Evolutionary conservation across 2,329 filamentous ascomycete genomes (phyloP), one percentile per base, ranked within the genome.

Genomic region (Talaromyces verruculosus): DNA sequence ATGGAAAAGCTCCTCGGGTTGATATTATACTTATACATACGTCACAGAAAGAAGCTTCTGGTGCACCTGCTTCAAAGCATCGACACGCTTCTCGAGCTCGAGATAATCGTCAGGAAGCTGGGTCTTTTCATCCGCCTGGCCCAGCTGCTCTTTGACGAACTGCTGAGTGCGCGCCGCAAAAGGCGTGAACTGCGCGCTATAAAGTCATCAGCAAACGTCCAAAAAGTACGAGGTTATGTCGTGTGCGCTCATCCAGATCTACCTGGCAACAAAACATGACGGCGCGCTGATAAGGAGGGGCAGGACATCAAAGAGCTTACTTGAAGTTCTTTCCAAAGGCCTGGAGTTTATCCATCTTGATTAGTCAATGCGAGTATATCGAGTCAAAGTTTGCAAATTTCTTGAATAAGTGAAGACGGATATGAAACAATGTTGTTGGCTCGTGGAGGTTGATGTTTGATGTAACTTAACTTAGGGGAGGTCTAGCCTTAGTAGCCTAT

Each of bases 1-100:
- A 25, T 25, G 25, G 25, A 25, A 25, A 25, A 25, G 25, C 25
- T 25, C 25, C 3, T 25, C 25, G 25, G 25, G 25, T 25, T 25
- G 25, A 25, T 25, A 25, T 25, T 25, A 25, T 25, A 25, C 25
- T 25, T 25, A 25, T 25, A 25, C 25, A 25, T 25, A 25, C 25
- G 95, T 99, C 77, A 98, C 95, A 72, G 92, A 88, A 69, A 99
- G 88, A 85, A 99, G 91, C 84, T 96, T 97, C 83, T 96, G 92
- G 81, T 99, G 95, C 67, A 96, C 95, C 77, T 91, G 89, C 85
- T 97, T 98, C 77, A 99, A 84, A 67, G 95, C 95, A 87, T 99
- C 95, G 75, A 98, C 93, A 71, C 94, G 90, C 87, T 97, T 97
- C 87, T 99, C 95, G 68, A 99, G 90, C 81, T 98, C 93, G 77